phyloP scores from a whole-genome alignment of 352 stramenopile species.

The Pythium vanterpoolii region DNA sequence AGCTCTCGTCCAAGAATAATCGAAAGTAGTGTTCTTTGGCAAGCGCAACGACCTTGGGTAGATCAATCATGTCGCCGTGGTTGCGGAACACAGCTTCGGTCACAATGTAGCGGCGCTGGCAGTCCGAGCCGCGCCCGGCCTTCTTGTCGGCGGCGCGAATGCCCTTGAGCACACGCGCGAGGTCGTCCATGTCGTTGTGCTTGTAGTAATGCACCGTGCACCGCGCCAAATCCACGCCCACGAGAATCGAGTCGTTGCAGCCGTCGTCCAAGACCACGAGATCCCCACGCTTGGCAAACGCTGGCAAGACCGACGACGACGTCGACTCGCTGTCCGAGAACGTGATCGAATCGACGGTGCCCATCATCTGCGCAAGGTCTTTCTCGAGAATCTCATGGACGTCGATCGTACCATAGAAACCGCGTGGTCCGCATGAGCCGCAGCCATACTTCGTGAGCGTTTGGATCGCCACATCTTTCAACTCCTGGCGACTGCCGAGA shows the following conservation, averaged over 20 bases:
- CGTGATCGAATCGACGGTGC: conserved; percentile 93
- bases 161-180: conserved; percentile 91
- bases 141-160: conserved; percentile 88
- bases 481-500: conserved; percentile 72
- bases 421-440: conserved; percentile 95
- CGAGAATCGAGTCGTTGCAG: conserved; percentile 93
- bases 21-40: conserved; percentile 89
- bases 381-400: conserved; percentile 90
- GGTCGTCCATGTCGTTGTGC: conserved; percentile 97
- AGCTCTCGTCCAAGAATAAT: conserved; percentile 88
- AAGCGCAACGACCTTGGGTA: conserved; percentile 92
- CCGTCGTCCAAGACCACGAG: conserved; percentile 96
- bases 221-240: conserved; percentile 92
- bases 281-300: conserved; percentile 97
- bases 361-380: conserved; percentile 89
- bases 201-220: conserved; percentile 95
- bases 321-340: conserved; percentile 97
- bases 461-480: conserved; percentile 87
- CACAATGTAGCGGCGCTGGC: conserved; percentile 96
- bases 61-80: conserved; percentile 92
- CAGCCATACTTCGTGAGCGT: conserved; percentile 96
- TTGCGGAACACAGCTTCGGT: conserved; percentile 98
- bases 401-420: conserved; percentile 98
- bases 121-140: conserved; percentile 68
- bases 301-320: conserved; percentile 92